A percentile compares a stretch with the other conserved stretches of the same genome.
phyloP scores from a whole-genome alignment of 2,329 filamentous ascomycete species.

The Verticillium longisporum region DNA sequence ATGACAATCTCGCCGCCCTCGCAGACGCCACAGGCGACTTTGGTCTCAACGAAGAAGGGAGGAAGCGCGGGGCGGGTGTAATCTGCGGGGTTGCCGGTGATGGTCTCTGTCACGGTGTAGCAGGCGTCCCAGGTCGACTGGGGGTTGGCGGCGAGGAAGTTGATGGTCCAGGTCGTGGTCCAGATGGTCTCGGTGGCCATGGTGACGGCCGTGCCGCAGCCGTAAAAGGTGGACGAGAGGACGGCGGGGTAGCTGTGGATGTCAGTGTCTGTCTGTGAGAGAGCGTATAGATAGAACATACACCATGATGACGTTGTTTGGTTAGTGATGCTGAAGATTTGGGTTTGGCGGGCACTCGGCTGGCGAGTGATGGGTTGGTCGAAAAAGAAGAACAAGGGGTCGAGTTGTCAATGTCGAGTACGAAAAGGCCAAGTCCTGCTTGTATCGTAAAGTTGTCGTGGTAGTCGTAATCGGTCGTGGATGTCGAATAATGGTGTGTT shows the following conservation, averaged over 20 bases:
- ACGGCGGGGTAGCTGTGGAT: constrained; percentile 14
- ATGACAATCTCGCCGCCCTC: constrained; percentile 22
- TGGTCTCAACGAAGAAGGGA: constrained; percentile 29
- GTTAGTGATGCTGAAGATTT: not conserved
- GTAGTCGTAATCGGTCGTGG: not conserved
- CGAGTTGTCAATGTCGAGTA: not conserved
- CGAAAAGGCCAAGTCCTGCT: not conserved
- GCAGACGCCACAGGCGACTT: constrained; percentile 26
- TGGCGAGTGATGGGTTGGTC: not conserved
- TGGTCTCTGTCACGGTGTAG: constrained; percentile 31
- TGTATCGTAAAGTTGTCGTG: not conserved
- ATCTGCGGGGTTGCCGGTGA: constrained; percentile 19
- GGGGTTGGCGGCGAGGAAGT: constrained; percentile 27
- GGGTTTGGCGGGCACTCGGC: not conserved
- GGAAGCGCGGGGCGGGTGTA: constrained; percentile 22
- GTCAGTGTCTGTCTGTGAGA: not conserved
- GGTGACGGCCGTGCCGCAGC: constrained; percentile 17
- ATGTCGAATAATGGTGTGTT: not conserved
- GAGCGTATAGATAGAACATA: not conserved
- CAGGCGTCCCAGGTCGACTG: constrained; percentile 30
- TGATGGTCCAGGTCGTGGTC: constrained; percentile 30
- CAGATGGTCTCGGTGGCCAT: constrained; percentile 18
- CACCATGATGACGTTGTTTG: constrained; percentile 11
- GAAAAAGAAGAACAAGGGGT: not conserved
- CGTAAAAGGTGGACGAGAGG: constrained; percentile 20